Evolutionary conservation across 306 rosid species (phyloP), one percentile per base, ranked within the genome.

Genomic region (barrel medic (Medicago truncatula)): DNA sequence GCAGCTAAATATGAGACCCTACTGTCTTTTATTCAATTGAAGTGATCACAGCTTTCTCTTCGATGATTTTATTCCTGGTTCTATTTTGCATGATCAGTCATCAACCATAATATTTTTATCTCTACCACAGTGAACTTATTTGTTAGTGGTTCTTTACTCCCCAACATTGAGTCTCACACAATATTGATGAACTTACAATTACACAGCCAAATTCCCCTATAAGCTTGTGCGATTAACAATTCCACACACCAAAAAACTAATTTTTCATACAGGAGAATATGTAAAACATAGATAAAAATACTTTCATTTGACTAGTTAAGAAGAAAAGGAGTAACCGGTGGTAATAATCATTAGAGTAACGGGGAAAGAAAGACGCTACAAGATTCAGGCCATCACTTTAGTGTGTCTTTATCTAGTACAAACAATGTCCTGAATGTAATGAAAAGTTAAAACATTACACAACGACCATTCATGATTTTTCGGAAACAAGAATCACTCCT

Each of bases 211-310:
- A 1, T 11, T 43, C 3, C 11, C 49, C 49, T 43, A 43, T 43
- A 43, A 43, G 49, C 49, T 43, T 43, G 47, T 9, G 49, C 3
- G 49, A 13, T 43, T 43, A 11, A 21, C 61, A 65, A 15, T 20
- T 49, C 21, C 56, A 71, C 64, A 43, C 25, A 31, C 77, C 41
- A 43, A 50, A 53, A 63, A 75, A 77, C 38, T 44, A 71, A 46
- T 10, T 63, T 63, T 69, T 52, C 52, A 40, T 6, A 38, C 17
- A 41, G 10, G 9, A 17, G 31, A 28, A 28, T 25, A 28, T 28
- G 54, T 41, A 70, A 81, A 60, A 70, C 59, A 7, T 18, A 31
- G 15, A 52, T 41, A 41, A 70, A 12, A 8, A 80, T 10, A 50
- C 13, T 44, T 2, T 59, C 15, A 43, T 8, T 18, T 25, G 31